These are phyloP conservation scores for Hortaea werneckii DNA, from an alignment of 2,329 filamentous ascomycete genomes.

Conservation along the genomic window DNA sequence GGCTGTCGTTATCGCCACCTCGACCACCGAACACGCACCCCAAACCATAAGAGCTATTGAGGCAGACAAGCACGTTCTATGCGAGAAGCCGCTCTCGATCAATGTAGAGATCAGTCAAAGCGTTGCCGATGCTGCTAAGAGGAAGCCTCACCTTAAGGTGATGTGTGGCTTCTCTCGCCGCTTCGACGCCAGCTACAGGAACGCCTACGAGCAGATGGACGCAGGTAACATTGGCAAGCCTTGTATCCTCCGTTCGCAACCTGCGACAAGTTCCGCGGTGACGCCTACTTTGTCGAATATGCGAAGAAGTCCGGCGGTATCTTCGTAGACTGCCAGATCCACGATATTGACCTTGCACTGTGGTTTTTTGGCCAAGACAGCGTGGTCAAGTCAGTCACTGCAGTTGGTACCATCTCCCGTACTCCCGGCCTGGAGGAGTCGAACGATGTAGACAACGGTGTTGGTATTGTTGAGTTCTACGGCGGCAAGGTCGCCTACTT, in stretches of 20 bases:
- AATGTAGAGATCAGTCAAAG: slow-evolving; percentile 49
- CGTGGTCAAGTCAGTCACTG: slow-evolving; percentile 46
- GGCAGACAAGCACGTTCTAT: slow-evolving; percentile 46
- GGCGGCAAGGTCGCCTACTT: slow-evolving; percentile 54
- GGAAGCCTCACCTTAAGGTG: slow-evolving; percentile 51
- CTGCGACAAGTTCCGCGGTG: slow-evolving; percentile 55
- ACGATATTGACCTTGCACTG: slow-evolving; percentile 57
- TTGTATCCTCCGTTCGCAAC: slow-evolving; percentile 55
- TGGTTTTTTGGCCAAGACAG: slow-evolving; percentile 52
- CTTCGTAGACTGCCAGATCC: slow-evolving; percentile 61
- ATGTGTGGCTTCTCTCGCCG: slow-evolving; percentile 57
- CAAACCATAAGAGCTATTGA: slow-evolving; percentile 49
- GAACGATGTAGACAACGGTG: slow-evolving; percentile 52
- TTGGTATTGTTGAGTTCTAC: slow-evolving; percentile 57
- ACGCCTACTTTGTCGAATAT: slow-evolving; percentile 59
- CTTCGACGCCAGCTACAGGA: slow-evolving; percentile 56
- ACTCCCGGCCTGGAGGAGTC: slow-evolving; percentile 48
- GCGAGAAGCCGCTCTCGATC: slow-evolving; percentile 47
- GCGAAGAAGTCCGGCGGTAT: slow-evolving; percentile 56
- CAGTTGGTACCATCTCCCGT: slow-evolving; percentile 49
- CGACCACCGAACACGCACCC: slow-evolving; percentile 47
- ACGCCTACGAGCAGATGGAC: slow-evolving; percentile 45
- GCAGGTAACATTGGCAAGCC: slow-evolving; percentile 49
- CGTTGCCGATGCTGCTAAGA: slow-evolving; percentile 47
- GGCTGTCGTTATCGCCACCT: slow-evolving; percentile 46